These are phyloP conservation scores for Magnusiomyces tetraspermus DNA, from an alignment of 1,139 yeast genomes.

Conservation along the genomic window DNA sequence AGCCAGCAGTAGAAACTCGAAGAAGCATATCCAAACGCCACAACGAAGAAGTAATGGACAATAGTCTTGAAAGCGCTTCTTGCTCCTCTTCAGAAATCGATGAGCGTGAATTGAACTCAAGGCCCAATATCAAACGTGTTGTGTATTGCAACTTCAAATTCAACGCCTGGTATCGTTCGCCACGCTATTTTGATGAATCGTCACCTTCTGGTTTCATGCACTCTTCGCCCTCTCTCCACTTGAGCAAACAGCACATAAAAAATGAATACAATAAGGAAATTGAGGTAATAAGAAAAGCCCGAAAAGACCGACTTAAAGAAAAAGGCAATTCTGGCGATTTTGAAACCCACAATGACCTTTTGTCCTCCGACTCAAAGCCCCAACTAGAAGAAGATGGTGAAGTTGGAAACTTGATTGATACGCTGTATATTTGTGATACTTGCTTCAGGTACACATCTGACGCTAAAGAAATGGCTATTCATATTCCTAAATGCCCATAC, in stretches of 20 bases:
- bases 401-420: constrained; percentile 37
- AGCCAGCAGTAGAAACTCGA: neutral
- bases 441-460: constrained; percentile 72
- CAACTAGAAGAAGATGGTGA: neutral
- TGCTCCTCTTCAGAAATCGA: constrained; percentile 4
- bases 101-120: constrained; percentile 1
- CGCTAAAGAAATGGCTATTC: constrained; percentile 27
- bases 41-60: neutral
- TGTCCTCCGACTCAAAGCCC: constrained; percentile 1
- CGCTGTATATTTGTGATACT: constrained; percentile 60
- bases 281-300: constrained; percentile 21
- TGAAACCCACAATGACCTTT: neutral
- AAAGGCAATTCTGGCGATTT: constrained; percentile 12
- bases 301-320: constrained; percentile 13
- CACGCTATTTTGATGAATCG: constrained; percentile 51
- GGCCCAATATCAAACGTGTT: constrained; percentile 48
- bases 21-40: neutral
- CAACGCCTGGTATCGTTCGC: constrained; percentile 79
- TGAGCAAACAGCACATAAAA: constrained; percentile 3
- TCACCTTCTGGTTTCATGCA: constrained; percentile 11
- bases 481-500: constrained; percentile 38
- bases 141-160: constrained; percentile 57
- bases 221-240: constrained; percentile 2
- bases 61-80: neutral
- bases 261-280: constrained; percentile 26